Evolutionary conservation across 768 basidiomycete genomes (phyloP), one percentile per base, ranked within the genome.

Genomic region (Plicaturopsis crispa): DNA sequence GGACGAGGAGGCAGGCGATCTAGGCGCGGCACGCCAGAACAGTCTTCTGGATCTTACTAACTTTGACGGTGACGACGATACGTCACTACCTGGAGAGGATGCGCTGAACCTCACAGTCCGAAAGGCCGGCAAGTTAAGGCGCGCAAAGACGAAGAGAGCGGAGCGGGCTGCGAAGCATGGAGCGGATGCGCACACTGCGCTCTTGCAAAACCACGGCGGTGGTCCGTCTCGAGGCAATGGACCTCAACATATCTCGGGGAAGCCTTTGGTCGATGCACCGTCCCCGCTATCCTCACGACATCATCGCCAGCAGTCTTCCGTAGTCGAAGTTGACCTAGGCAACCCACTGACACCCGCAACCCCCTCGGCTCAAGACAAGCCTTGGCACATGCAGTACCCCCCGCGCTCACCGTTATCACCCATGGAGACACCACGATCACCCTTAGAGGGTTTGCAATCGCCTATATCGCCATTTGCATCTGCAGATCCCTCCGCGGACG

Each of bases 31-130:
- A 3, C 67, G 69, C 39, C 69, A 72, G 41, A 64, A 65, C 30
- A 69, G 75, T 37, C 66, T 73, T 1, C 57, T 82, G 4, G 82
- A 87, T 46, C 59, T 82, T 42, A 84, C 84, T 4, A 80, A 85
- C 49, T 89, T 85, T 50, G 82, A 87, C 43, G 84, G 84, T 18
- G 85, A 89, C 44, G 65, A 79, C 31, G 75, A 83, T 42, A 60
- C 70, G 11, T 58, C 63, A 12, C 55, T 75, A 14, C 75, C 75
- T 2, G 79, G 72, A 6, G 84, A 86, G 47, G 61, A 52, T 6
- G 55, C 60, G 42, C 60, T 88, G 18, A 78, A 69, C 36, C 53
- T 59, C 20, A 59, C 56, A 21, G 57, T 88, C 22, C 69, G 67
- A 53, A 74, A 75, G 51, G 74, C 79, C 50, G 84, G 84, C 11